phyloP scores from a whole-genome alignment of 257 asterid species.

The Solanum chiquidenum region DNA sequence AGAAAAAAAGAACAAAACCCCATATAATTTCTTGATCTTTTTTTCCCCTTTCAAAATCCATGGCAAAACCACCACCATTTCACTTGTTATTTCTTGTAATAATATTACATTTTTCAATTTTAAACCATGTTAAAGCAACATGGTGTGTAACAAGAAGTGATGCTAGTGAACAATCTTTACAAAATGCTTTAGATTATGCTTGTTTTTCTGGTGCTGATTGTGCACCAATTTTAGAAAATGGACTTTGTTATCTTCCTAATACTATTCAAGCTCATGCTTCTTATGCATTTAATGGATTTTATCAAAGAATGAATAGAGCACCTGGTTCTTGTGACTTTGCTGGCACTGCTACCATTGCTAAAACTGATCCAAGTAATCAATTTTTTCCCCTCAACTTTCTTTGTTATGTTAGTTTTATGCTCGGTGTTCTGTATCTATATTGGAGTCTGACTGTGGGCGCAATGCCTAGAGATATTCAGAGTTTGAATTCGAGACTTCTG shows the following conservation, averaged over 20 bases:
- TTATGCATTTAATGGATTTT: conserved; percentile 77
- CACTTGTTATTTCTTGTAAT: not conserved
- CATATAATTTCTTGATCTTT: not conserved
- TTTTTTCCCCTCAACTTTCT: not conserved
- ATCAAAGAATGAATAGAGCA: conserved; percentile 54
- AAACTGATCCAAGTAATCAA: conserved; percentile 71
- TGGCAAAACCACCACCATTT: conserved; percentile 11
- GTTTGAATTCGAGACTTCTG: not conserved
- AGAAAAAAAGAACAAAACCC: not conserved
- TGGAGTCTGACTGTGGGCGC: not conserved
- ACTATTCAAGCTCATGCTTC: conserved; percentile 82
- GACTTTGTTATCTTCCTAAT: conserved; percentile 72
- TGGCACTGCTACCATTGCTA: conserved; percentile 66
- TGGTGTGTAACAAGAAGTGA: conserved; percentile 93
- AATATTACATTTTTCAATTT: not conserved
- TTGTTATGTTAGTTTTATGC: no score
- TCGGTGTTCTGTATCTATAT: not conserved
- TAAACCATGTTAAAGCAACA: conserved; percentile 2
- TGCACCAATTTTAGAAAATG: conserved; percentile 46
- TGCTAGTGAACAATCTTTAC: conserved; percentile 51
- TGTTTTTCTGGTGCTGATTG: conserved; percentile 82
- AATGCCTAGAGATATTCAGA: no score
- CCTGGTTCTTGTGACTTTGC: conserved; percentile 71
- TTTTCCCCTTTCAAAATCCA: not conserved
- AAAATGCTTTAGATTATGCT: conserved; percentile 63